Base-by-base conservation (phyloP, 2,329 filamentous ascomycete species). In the Neonectria ditissima region DNA sequence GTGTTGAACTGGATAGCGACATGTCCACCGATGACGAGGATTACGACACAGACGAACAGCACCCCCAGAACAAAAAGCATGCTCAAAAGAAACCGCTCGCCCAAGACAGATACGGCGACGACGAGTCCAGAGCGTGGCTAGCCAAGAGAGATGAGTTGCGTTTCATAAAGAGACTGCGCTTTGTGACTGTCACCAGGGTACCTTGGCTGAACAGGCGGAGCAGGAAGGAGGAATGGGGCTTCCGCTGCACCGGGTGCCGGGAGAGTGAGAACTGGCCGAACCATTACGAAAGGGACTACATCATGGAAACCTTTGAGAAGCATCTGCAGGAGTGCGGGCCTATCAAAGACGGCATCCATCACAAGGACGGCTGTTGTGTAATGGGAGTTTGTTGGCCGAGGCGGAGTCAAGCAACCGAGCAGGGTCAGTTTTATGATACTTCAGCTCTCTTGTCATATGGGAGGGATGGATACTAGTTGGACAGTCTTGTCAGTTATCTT, bases 131-230 rank as follows among this genome's bases (percentile, higher is more conserved):
- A 14, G 48, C 18, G 9, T 30, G 30, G 16, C n/a, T 22, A 18
- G 32, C 14, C 32, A 37, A 37, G 14, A 37, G 5, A 14, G 32
- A 37, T 37, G 32, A 32, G 28, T 2, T 30, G 28, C 6, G 7
- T 30, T 9, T 5, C 28, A 8, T 30, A 9, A 30, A 30, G 7
- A 30, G 9, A 9, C 10, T 30, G 28, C 47, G 47, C 5, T 51
- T 18, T 30, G n/a, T 18, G 18, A 28, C 6, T 26, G 10, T 51
- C 16, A 28, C 28, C 11, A 26, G 47, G 18, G 30, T 30, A n/a
- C 47, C 47, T 20, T 51, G 47, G 47, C 47, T 51, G 11, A 28
- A 51, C n/a, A 28, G 24, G 18, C n/a, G 30, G n/a, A 32, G n/a
- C 4, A 28, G n/a, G 26, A 30, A 20, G 28, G 26, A 10, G 16